Conservation (phyloP, 352 stramenopile species). For the Phytophthora litchii region DNA sequence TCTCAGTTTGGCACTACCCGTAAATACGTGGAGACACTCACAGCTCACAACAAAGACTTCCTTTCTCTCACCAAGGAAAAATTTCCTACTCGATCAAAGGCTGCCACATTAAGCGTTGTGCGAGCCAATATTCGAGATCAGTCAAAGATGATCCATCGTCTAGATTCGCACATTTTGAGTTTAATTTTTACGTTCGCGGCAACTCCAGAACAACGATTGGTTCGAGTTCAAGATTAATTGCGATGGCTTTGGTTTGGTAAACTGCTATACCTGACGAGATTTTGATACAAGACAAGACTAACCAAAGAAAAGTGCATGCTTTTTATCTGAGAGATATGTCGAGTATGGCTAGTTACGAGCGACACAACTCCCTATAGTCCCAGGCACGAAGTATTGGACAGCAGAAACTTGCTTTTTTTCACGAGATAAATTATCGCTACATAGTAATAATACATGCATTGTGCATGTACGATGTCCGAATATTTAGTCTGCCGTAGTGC, state of each 20-base stretch:
- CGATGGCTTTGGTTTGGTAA: too few species aligned
- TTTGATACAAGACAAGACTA: too few species aligned
- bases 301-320: too few species aligned
- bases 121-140: neutral
- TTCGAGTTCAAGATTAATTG: neutral
- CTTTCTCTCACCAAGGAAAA: conserved; percentile 3
- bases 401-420: neutral
- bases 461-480: neutral
- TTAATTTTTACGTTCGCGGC: conserved; percentile 10
- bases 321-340: too few species aligned
- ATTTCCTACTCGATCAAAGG: neutral
- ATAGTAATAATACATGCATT: too few species aligned
- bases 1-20: neutral
- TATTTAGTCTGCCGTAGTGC: neutral
- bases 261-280: too few species aligned
- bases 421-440: conserved; percentile 3
- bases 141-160: neutral
- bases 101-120: neutral
- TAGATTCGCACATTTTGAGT: neutral
- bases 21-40: neutral
- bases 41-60: neutral
- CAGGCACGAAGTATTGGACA: too few species aligned
- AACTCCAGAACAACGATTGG: neutral
- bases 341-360: too few species aligned
- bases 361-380: too few species aligned